Percentiles rank a stretch among this genome's conserved stretches.
phyloP scores from a whole-genome alignment of 805 yeast genomes.

The Sugiyamaella chiloensis region DNA sequence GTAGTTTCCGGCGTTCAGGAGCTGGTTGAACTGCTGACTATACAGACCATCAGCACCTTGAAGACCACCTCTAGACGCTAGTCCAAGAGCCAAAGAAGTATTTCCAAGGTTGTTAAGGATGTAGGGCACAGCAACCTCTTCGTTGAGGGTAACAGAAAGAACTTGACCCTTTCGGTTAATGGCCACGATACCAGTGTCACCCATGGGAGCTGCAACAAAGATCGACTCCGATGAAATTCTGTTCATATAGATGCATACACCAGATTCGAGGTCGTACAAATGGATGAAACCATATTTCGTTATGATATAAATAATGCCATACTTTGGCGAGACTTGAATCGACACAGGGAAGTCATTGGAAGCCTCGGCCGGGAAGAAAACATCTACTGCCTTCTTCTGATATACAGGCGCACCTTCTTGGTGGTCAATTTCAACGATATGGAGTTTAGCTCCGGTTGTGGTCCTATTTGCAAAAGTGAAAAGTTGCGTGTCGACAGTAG shows the following conservation, averaged over 20 bases:
- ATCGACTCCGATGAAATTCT: constrained; percentile 95
- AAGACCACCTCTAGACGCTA: constrained; percentile 93
- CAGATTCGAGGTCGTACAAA: constrained; percentile 89
- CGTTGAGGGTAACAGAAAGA: constrained; percentile 83
- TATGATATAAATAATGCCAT: constrained; percentile 82
- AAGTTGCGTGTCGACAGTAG: constrained; percentile 70
- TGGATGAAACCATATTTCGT: constrained; percentile 97
- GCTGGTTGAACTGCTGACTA: constrained; percentile 84
- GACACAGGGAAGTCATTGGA: constrained; percentile 95
- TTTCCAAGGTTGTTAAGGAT: constrained; percentile 82
- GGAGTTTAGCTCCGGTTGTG: constrained; percentile 79
- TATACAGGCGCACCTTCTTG: constrained; percentile 78
- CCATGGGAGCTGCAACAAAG: constrained; percentile 78
- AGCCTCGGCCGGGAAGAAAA: constrained; percentile 96
- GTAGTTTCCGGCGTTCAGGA: constrained; percentile 81
- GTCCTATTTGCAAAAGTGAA: constrained; percentile 91
- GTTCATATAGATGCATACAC: constrained; percentile 88
- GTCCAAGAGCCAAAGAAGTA: constrained; percentile 77
- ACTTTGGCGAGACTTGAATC: constrained; percentile 77
- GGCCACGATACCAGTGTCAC: constrained; percentile 81
- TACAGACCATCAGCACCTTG: constrained; percentile 96
- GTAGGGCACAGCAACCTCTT: constrained; percentile 82
- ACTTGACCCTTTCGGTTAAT: constrained; percentile 96
- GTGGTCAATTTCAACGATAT: constrained; percentile 95
- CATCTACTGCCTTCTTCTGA: constrained; percentile 84